Evolutionary conservation across 2,329 filamentous ascomycete genomes (phyloP).

Genomic region (Ophiostoma piceae): DNA sequence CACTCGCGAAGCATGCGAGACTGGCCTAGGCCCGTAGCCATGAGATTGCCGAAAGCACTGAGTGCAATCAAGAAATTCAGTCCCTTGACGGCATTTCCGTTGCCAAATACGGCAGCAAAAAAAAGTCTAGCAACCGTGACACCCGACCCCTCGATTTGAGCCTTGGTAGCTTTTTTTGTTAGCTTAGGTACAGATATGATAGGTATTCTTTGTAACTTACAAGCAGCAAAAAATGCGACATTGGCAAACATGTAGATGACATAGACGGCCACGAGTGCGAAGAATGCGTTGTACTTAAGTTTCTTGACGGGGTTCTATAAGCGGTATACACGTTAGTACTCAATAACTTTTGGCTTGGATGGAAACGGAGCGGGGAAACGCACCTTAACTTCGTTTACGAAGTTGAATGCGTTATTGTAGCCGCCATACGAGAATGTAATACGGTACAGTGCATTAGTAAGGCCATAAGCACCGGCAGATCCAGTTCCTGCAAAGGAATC

Average conservation of each 20-base stretch:
- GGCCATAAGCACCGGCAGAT: constrained; percentile 35
- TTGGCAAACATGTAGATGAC: constrained; percentile 55
- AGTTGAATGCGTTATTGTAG: constrained; percentile 55
- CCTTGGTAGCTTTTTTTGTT: constrained; percentile 41
- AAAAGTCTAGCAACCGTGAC: constrained; percentile 53
- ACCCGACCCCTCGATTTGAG: constrained; percentile 46
- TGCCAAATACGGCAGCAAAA: constrained; percentile 54
- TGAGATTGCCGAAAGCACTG: constrained; percentile 54
- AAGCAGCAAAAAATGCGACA: constrained; percentile 54
- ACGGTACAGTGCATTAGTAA: constrained; percentile 57
- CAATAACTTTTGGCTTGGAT: background rate
- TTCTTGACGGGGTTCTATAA: constrained; percentile 49
- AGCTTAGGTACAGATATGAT: background rate
- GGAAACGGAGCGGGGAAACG: too few relatives aligned
- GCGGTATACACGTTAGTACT: background rate
- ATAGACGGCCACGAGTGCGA: constrained; percentile 47
- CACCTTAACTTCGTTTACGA: constrained; percentile 51
- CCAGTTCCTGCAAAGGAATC: constrained; percentile 49
- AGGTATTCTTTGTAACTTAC: background rate
- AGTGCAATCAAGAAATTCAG: constrained; percentile 54
- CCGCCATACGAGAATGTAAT: constrained; percentile 55
- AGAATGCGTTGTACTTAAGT: constrained; percentile 45
- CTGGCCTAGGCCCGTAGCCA: constrained; percentile 51
- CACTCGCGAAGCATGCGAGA: constrained; percentile 56
- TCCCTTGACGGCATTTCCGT: constrained; percentile 43